Base-by-base conservation (phyloP, 495 filamentous ascomycete genomes). In the Cercophora samala region DNA sequence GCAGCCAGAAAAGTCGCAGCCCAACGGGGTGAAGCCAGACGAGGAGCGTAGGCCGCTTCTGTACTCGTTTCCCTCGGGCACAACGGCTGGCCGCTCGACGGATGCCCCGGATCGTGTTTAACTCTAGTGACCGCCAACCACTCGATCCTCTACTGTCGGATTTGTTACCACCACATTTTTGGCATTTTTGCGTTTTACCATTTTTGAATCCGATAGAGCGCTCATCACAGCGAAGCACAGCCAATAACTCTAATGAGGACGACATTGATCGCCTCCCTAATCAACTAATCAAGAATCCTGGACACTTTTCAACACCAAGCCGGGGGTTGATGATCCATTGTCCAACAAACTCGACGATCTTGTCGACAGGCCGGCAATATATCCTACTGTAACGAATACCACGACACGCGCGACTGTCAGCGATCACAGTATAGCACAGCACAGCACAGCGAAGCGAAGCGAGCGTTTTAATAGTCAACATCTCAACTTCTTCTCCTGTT, bases 1-100 rank as follows among this genome's bases (percentile, higher is more conserved):
- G 51, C 53, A 61, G n/a, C 63, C 23, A 21, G 22, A 62, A 3
- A 18, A 66, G 29, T 26, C 11, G 5, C 24, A 25, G 23, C 24
- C 24, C 22, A 37, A 62, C 11, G 60, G 42, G 37, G 56, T 24
- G 21, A 66, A 58, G 23, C 58, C 29, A 26, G 52, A 53, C 32
- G 61, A 63, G 15, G 58, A 59, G 19, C 15, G 26, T 37, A 64
- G 67, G 24, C 67, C 64, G 54, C 68, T 62, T 25, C 67, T 64
- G 17, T 66, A 69, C 26, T 69, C 46, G 18, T 68, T 69, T 23
- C 63, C 63, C 6, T 65, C 63, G 0, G 63, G 65, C 17, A 66
- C 66, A 17, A 55, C 58, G 1, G 66, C 64, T 6, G 64, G 66
- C 17, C 58, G 63, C 17, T 70, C 69, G 25, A 65, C 66, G 17